Evolutionary conservation across 2,329 filamentous ascomycete genomes (phyloP), one percentile per base, ranked within the genome.

Genomic region (Neoscytalidium dimidiatum): DNA sequence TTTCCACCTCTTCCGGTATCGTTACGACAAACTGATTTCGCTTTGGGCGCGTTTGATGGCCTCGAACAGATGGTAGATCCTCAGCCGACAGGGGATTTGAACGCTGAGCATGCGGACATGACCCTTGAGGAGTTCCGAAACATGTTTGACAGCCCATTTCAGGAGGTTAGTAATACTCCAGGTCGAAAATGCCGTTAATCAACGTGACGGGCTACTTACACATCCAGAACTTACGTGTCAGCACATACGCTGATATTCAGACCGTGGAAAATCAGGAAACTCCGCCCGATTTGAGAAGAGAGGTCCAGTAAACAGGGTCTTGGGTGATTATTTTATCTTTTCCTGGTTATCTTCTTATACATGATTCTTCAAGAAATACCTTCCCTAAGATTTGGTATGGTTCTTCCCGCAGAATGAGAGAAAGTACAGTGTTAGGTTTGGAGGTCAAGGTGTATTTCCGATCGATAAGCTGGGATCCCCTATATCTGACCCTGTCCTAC

Each of bases 1-100:
- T 77, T 77, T 35, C 75, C 74, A 13, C 75, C 75, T 0, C 60
- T 77, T 5, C 74, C 75, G 0, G 35, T 72, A 7, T 69, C 73
- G 4, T 75, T 77, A 52, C 73, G 75, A 56, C 68, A 46, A 66
- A 9, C 68, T 2, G 38, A 56, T 13, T 23, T 43, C 4, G 1
- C n/a, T 2, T 26, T 19, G 4, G 61, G 71, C 17, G 41, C 28
- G 6, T 67, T 65, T 33, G 53, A 62, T 19, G 62, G 64, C 1
- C 66, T 66, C 8, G 67, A 62, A 1, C 51, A 60, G 17, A 67
- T 68, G 35, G 9, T 4, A 7, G 35, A 44, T 2, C 11, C 21
- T 2, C 53, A 58, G 7, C 2, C 26, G 7, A 21, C n/a, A 26
- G 53, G 21, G 4, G 17, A 7, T 13, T 44, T 44, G 23, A 26